A percentile compares a stretch with the other conserved stretches of the same genome.
These are phyloP conservation scores for Citrus mangshanensis DNA, from an alignment of 345 rosid genomes.

Conservation along the genomic window DNA sequence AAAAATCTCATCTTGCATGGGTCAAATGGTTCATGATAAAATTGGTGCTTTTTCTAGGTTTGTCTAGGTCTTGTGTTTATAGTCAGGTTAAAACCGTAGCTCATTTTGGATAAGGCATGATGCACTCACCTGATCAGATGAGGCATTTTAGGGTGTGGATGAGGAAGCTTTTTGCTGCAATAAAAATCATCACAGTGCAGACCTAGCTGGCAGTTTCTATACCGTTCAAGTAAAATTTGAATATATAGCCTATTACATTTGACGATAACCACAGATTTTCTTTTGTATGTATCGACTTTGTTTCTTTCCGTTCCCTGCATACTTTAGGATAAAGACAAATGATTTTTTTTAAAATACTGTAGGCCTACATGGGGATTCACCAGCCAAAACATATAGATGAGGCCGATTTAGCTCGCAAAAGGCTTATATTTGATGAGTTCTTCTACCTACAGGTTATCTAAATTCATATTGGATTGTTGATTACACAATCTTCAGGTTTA, in stretches of 20 bases:
- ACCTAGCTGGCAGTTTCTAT: background rate
- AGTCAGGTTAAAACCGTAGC: background rate
- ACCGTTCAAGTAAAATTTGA: background rate
- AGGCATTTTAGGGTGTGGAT: background rate
- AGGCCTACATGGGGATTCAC: constrained; percentile 88
- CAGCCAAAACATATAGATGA: constrained; percentile 74
- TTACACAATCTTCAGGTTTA: background rate
- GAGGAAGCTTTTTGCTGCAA: background rate
- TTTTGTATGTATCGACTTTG: background rate
- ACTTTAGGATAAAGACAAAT: constrained; percentile 1
- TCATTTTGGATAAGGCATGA: background rate
- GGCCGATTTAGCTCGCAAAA: constrained; percentile 93
- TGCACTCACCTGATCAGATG: background rate
- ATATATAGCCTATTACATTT: background rate
- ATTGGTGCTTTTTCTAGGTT: background rate
- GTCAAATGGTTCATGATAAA: background rate
- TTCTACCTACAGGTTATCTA: constrained; percentile 83
- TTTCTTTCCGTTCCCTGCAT: background rate
- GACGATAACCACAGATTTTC: background rate
- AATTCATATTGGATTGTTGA: background rate
- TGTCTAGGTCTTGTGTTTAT: background rate
- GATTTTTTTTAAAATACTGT: constrained; percentile 26
- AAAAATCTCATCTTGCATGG: background rate
- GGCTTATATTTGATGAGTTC: constrained; percentile 90
- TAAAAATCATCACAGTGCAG: background rate